phyloP scores from a whole-genome alignment of 805 yeast genomes.

The Blastobotrys robertii region DNA sequence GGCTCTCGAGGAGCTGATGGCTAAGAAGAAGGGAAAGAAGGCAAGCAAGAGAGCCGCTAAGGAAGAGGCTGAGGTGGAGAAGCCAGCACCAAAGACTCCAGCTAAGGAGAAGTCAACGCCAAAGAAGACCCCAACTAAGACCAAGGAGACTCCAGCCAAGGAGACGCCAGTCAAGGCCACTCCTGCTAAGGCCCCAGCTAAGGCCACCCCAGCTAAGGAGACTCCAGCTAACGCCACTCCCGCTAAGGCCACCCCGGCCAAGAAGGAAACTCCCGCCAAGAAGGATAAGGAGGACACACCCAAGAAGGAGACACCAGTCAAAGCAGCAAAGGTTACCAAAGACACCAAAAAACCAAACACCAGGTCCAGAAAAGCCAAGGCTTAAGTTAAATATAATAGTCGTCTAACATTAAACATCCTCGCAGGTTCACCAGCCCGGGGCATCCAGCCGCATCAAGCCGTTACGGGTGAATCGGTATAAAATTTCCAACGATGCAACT shows the following conservation, averaged over 20 bases:
- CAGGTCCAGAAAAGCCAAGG: slow-evolving; percentile 3
- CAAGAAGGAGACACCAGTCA: slow-evolving; percentile 17
- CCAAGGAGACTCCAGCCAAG: no score
- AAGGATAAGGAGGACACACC: slow-evolving; percentile 4
- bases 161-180: no score
- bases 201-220: no score
- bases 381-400: neutral
- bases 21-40: slow-evolving; percentile 42
- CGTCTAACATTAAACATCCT: neutral
- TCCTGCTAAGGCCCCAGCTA: no score
- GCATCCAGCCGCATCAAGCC: no score
- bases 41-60: slow-evolving; percentile 2
- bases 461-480: slow-evolving; percentile 53
- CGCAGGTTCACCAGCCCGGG: no score
- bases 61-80: neutral
- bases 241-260: no score
- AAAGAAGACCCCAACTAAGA: neutral
- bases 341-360: slow-evolving; percentile 1
- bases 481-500: slow-evolving; percentile 94
- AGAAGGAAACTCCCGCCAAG: no score
- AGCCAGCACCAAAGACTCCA: neutral
- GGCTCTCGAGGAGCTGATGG: slow-evolving; percentile 44
- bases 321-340: slow-evolving; percentile 9
- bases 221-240: no score
- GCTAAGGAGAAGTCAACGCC: neutral